Evolutionary conservation across 164 flowering plant species (phyloP).

Genomic region (Cinnamomum micranthum): DNA sequence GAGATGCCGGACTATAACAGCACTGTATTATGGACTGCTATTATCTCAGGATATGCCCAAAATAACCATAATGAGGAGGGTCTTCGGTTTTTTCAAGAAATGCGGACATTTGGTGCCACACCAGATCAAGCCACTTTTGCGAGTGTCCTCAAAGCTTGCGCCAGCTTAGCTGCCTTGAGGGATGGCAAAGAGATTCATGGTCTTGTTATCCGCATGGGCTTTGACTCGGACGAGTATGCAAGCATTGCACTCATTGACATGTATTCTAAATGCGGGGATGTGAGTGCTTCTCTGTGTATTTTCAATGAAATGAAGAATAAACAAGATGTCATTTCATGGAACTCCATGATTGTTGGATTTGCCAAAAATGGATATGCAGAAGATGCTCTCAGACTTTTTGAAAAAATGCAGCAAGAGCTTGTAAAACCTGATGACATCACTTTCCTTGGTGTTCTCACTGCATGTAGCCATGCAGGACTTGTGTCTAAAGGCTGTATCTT

Average conservation of each 20-base stretch:
- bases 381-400: conserved; percentile 51
- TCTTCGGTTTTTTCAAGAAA: conserved; percentile 45
- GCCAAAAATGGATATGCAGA: conserved; percentile 86
- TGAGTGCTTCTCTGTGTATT: conserved; percentile 53
- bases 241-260: conserved; percentile 78
- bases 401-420: conserved; percentile 43
- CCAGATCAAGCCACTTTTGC: conserved; percentile 91
- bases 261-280: conserved; percentile 94
- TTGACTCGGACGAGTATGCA: conserved; percentile 52
- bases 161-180: conserved; percentile 47
- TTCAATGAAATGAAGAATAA: conserved; percentile 55
- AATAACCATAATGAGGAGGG: conserved; percentile 55
- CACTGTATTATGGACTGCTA: conserved; percentile 67
- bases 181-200: conserved; percentile 67
- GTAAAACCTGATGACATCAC: conserved; percentile 75
- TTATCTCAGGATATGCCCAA: conserved; percentile 71
- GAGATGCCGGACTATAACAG: conserved; percentile 57
- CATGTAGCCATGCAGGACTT: conserved; percentile 80
- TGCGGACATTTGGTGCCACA: conserved; percentile 42
- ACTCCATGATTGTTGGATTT: conserved; percentile 80
- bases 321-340: conserved; percentile 70
- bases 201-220: conserved; percentile 57
- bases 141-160: conserved; percentile 67
- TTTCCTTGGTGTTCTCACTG: conserved; percentile 80
- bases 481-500: conserved; percentile 61